A percentile compares a stretch with the other conserved stretches of the same genome.
These are phyloP conservation scores for Malus hybrid DNA, from an alignment of 331 rosid genomes.

Conservation along the genomic window DNA sequence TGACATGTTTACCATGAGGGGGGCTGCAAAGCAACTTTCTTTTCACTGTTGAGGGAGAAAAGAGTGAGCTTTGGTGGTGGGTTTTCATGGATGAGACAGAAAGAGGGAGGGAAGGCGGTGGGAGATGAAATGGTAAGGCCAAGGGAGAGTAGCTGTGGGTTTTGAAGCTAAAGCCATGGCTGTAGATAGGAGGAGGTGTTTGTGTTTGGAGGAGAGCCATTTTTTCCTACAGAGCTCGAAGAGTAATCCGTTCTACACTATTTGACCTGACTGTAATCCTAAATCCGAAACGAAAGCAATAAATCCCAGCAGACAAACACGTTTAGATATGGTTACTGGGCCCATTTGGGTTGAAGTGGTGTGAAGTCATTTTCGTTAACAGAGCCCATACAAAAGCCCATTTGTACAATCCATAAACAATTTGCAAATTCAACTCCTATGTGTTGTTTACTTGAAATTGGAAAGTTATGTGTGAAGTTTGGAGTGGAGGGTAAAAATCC, in stretches of 20 bases:
- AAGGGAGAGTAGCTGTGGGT: constrained; percentile 10
- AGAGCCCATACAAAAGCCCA: background rate
- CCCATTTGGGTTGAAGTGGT: background rate
- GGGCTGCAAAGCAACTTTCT: constrained; percentile 62
- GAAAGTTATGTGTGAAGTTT: too few species aligned
- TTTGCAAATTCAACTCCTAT: too few species aligned
- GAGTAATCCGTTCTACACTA: background rate
- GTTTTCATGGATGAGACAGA: constrained; percentile 18
- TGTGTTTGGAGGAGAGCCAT: constrained; percentile 45
- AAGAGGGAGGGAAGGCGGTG: constrained; percentile 13
- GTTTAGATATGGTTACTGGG: background rate
- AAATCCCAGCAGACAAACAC: background rate
- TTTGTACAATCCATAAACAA: too few species aligned
- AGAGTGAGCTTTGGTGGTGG: constrained; percentile 35
- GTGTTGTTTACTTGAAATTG: too few species aligned
- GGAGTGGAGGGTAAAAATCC: too few species aligned
- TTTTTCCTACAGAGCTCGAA: background rate
- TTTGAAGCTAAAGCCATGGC: background rate
- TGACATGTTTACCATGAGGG: constrained; percentile 55
- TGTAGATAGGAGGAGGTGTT: constrained; percentile 4
- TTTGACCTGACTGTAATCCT: background rate
- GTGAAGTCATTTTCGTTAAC: background rate
- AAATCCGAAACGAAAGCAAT: too few species aligned
- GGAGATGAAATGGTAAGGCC: constrained; percentile 13
- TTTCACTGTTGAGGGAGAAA: constrained; percentile 41